Evolutionary conservation across 2,329 filamentous ascomycete genomes (phyloP).

Genomic region (Venturia aucupariae): DNA sequence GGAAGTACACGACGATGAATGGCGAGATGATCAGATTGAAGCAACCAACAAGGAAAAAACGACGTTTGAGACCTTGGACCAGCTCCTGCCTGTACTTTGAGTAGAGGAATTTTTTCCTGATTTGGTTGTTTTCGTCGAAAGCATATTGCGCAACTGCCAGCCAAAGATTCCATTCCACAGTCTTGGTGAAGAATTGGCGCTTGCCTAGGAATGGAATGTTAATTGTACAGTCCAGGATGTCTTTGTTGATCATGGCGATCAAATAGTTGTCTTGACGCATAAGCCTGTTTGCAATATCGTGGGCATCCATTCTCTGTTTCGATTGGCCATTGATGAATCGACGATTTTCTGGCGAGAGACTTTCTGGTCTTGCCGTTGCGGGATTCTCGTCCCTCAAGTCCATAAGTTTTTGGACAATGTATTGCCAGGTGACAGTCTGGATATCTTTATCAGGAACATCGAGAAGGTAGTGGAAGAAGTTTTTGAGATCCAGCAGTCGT

Average conservation of each 20-base stretch:
- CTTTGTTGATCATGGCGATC: conserved; percentile 96
- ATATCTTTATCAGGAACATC: conserved; percentile 80
- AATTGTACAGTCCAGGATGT: conserved; percentile 77
- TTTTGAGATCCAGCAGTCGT: conserved; percentile 65
- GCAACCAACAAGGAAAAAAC: conserved; percentile 74
- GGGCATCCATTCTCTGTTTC: conserved; percentile 88
- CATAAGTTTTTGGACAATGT: conserved; percentile 79
- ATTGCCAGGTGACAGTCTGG: conserved; percentile 90
- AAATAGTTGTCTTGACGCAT: conserved; percentile 97
- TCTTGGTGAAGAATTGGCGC: conserved; percentile 77
- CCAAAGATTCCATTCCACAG: conserved; percentile 84
- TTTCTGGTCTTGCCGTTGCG: conserved; percentile 53
- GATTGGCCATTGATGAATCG: conserved; percentile 70
- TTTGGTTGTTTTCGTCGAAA: conserved; percentile 81
- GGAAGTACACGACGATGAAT: conserved; percentile 74
- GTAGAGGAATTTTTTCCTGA: conserved; percentile 77
- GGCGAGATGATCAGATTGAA: conserved; percentile 83
- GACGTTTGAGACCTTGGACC: conserved; percentile 65
- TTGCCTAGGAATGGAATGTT: conserved; percentile 74
- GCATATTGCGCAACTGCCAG: conserved; percentile 88
- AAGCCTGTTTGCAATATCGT: conserved; percentile 91
- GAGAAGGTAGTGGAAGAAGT: conserved; percentile 77
- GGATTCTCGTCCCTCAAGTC: conserved; percentile 75
- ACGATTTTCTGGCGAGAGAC: conserved; percentile 48
- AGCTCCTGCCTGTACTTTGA: conserved; percentile 70